phyloP scores from a whole-genome alignment of 306 rosid genomes.

The Spatholobus suberectus region DNA sequence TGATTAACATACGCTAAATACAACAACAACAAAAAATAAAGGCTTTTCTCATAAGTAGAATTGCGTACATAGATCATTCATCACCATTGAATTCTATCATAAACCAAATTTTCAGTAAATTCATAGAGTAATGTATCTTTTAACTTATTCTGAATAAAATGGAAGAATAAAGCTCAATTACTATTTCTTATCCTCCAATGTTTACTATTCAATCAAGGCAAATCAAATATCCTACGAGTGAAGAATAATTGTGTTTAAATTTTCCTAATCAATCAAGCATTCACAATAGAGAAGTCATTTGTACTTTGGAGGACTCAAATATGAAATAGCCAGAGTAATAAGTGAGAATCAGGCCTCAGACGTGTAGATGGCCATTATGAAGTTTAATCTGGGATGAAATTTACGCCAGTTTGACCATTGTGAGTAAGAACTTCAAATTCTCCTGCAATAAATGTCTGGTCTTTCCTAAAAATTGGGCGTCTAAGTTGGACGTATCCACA shows the following conservation, averaged over 20 bases:
- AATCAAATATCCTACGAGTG: slow-evolving; percentile 1
- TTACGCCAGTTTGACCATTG: slow-evolving; percentile 54
- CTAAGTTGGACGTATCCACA: slow-evolving; percentile 74
- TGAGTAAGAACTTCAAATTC: slow-evolving; percentile 57
- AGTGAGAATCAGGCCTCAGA: background rate
- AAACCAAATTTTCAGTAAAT: background rate
- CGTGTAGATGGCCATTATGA: background rate
- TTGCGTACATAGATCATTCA: background rate
- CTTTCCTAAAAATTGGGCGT: slow-evolving; percentile 63
- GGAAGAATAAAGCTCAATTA: background rate
- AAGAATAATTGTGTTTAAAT: background rate
- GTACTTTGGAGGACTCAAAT: slow-evolving; percentile 11
- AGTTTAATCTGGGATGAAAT: slow-evolving; percentile 21
- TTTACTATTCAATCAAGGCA: slow-evolving; percentile 11
- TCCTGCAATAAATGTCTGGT: slow-evolving; percentile 54
- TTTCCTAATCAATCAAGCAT: slow-evolving; percentile 16
- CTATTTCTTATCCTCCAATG: background rate
- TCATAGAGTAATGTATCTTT: background rate
- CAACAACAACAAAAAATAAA: slow-evolving; percentile 7
- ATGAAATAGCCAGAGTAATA: slow-evolving; percentile 1
- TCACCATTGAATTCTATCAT: background rate
- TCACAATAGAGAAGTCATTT: slow-evolving; percentile 1
- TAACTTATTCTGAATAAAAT: background rate
- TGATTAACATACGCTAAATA: background rate
- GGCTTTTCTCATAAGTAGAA: background rate